A percentile compares a stretch with the other conserved stretches of the same genome.
Conservation (phyloP, 305 asterid species). For the Nicotiana rustica region DNA sequence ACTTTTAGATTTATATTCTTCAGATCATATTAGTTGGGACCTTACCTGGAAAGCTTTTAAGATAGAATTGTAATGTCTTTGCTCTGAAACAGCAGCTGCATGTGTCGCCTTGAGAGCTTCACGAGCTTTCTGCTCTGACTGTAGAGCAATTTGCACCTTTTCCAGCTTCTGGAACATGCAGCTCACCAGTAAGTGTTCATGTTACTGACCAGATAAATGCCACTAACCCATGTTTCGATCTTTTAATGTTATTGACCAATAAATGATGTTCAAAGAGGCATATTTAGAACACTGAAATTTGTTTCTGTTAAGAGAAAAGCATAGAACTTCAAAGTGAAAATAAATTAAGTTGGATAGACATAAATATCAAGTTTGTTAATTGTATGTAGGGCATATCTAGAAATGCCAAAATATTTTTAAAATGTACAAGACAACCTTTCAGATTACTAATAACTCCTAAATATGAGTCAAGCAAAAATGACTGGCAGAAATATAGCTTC, state of each 20-base stretch:
- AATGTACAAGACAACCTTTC: not conserved
- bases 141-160: constrained; percentile 54
- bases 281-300: not conserved
- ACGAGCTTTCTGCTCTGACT: constrained; percentile 56
- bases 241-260: constrained; percentile 12
- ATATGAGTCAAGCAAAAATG: not conserved
- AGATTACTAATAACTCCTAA: not conserved
- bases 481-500: not conserved
- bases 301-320: not conserved
- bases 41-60: constrained; percentile 74
- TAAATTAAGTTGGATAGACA: not conserved
- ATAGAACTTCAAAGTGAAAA: not conserved
- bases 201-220: constrained; percentile 11
- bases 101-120: constrained; percentile 59
- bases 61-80: constrained; percentile 65
- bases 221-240: not conserved
- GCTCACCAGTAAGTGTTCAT: constrained; percentile 13
- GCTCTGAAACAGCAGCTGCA: constrained; percentile 66
- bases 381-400: not conserved
- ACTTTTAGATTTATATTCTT: not conserved
- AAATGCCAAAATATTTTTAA: not conserved
- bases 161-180: constrained; percentile 64
- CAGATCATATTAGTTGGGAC: constrained; percentile 23
- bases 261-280: not conserved
- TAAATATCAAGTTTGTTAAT: not conserved